Percentiles rank a stretch among this genome's conserved stretches.
Evolutionary conservation across 108 stramenopile species (phyloP).

Genomic region (Conticribra weissflogii): DNA sequence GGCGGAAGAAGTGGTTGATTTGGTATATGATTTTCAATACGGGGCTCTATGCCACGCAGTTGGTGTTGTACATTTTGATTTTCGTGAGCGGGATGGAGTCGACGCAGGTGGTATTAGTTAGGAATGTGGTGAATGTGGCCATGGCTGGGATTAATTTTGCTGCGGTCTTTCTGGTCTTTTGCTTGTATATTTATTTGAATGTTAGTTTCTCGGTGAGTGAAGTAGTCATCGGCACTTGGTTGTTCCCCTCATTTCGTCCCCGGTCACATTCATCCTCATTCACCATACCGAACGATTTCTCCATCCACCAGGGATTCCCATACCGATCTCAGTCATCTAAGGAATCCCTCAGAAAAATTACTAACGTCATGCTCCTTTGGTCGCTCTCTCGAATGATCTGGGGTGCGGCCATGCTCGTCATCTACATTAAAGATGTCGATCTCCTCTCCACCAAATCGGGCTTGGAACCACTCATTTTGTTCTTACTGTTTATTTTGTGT

Average conservation of each 20-base stretch:
- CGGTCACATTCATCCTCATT: background rate
- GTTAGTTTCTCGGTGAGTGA: conserved; percentile 69
- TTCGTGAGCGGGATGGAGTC: conserved; percentile 57
- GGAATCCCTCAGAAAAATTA: conserved; percentile 50
- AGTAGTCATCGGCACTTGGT: too few species aligned
- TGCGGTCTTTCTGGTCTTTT: conserved; percentile 67
- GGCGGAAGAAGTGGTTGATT: conserved; percentile 70
- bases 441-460: conserved; percentile 54
- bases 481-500: conserved; percentile 63
- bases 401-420: conserved; percentile 60
- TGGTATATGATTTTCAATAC: conserved; percentile 88
- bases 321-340: conserved; percentile 45
- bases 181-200: conserved; percentile 76
- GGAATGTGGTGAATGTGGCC: conserved; percentile 71
- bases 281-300: background rate
- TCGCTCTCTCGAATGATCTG: conserved; percentile 60
- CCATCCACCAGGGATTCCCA: conserved; percentile 45
- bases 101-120: conserved; percentile 45
- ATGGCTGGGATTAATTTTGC: conserved; percentile 78
- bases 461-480: conserved; percentile 62
- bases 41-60: conserved; percentile 70
- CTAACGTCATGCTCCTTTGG: conserved; percentile 61
- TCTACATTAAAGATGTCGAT: conserved; percentile 63
- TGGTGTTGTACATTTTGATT: conserved; percentile 79
- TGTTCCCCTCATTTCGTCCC: too few species aligned